These are phyloP conservation scores for Mycena haematopus DNA, from an alignment of 768 basidiomycete species.

Conservation along the genomic window DNA sequence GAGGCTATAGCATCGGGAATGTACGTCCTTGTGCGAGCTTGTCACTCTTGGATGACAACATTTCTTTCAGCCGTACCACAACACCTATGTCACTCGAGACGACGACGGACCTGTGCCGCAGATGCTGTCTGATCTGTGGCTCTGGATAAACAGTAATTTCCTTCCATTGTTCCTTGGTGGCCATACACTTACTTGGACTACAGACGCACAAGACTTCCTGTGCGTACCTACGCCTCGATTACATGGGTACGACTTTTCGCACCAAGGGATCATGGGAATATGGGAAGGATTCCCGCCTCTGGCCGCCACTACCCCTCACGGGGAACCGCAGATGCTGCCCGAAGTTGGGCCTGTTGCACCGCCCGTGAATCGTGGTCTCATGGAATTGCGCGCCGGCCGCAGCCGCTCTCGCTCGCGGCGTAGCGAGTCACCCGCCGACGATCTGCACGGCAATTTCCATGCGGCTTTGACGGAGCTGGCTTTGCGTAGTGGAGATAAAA, in stretches of 20 bases:
- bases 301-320: slow-evolving; percentile 1
- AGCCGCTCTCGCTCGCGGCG: slow-evolving; percentile 34
- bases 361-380: slow-evolving; percentile 18
- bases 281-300: slow-evolving; percentile 77
- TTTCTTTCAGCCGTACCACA: slow-evolving; percentile 59
- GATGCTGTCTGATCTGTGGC: slow-evolving; percentile 70
- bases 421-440: slow-evolving; percentile 49
- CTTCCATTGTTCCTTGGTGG: neutral
- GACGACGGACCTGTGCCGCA: slow-evolving; percentile 49
- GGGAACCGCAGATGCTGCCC: neutral
- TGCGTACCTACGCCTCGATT: slow-evolving; percentile 61
- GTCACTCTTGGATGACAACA: slow-evolving; percentile 2
- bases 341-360: neutral
- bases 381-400: slow-evolving; percentile 24
- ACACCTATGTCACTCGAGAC: slow-evolving; percentile 57
- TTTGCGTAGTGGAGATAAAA: slow-evolving; percentile 37
- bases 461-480: slow-evolving; percentile 55
- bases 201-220: slow-evolving; percentile 69
- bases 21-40: slow-evolving; percentile 45
- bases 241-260: slow-evolving; percentile 80
- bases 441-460: slow-evolving; percentile 54
- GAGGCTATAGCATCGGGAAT: slow-evolving; percentile 73
- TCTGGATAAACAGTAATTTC: slow-evolving; percentile 72
- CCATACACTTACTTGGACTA: slow-evolving; percentile 6
- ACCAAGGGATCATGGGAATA: slow-evolving; percentile 76